These are phyloP conservation scores for Pelargonium exstipulatum DNA, from an alignment of 441 rosid species.

Conservation along the genomic window DNA sequence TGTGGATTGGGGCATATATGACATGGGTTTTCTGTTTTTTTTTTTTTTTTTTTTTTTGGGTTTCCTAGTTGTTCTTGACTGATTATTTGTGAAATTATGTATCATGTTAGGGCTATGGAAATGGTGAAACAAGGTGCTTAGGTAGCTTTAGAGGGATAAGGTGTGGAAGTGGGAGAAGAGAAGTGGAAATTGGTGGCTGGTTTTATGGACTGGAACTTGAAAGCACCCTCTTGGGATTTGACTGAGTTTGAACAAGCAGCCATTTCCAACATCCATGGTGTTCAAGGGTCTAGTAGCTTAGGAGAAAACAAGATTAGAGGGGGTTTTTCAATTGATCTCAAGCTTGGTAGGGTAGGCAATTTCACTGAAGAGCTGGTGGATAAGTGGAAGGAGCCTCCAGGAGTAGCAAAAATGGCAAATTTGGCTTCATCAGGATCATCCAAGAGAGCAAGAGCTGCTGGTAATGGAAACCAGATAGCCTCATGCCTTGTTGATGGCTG, in stretches of 20 bases:
- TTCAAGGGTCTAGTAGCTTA: constrained; percentile 38
- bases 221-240: constrained; percentile 44
- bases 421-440: constrained; percentile 32
- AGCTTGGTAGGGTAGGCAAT: constrained; percentile 58
- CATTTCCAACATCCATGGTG: constrained; percentile 31
- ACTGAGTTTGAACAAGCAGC: constrained; percentile 39
- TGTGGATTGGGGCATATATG: neutral
- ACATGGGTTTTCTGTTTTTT: constrained; percentile 3
- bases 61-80: constrained; percentile 9
- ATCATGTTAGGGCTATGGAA: constrained; percentile 13
- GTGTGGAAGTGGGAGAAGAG: constrained; percentile 15
- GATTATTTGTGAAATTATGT: constrained; percentile 15
- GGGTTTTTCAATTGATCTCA: constrained; percentile 65
- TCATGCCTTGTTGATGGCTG: constrained; percentile 79
- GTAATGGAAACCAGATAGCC: constrained; percentile 38
- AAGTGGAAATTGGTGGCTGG: constrained; percentile 7
- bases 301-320: constrained; percentile 31
- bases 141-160: constrained; percentile 10
- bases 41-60: neutral
- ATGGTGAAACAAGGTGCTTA: constrained; percentile 21
- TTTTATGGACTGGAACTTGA: constrained; percentile 56
- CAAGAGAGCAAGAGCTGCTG: constrained; percentile 54
- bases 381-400: constrained; percentile 39
- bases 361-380: constrained; percentile 30
- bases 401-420: constrained; percentile 31